Evolutionary conservation across 225 moss, liverwort and hornwort genomes (phyloP).

Genomic region (Anthoceros angustus): DNA sequence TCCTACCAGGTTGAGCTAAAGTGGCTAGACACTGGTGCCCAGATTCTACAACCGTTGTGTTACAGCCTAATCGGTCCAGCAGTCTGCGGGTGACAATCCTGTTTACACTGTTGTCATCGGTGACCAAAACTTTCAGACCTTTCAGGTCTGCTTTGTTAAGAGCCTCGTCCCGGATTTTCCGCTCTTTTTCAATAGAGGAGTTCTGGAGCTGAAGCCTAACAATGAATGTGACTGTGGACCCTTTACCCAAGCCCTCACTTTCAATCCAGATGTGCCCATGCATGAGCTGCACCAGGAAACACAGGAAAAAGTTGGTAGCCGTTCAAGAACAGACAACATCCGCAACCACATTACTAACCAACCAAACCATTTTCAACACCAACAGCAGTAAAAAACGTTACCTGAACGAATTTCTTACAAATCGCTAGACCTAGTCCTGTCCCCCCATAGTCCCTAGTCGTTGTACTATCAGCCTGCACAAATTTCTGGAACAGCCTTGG

Average conservation of each 20-base stretch:
- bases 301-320: neutral
- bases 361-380: neutral
- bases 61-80: conserved; percentile 32
- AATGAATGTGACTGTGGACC: conserved; percentile 37
- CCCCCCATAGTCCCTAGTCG: conserved; percentile 89
- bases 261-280: conserved; percentile 51
- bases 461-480: conserved; percentile 88
- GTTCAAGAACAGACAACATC: neutral
- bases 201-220: conserved; percentile 41
- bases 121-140: conserved; percentile 44
- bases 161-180: conserved; percentile 29
- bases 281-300: conserved; percentile 38
- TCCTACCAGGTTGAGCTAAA: conserved; percentile 32
- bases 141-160: conserved; percentile 29
- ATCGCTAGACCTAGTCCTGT: conserved; percentile 92
- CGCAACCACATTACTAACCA: too few relatives aligned
- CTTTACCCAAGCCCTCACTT: conserved; percentile 39
- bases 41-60: conserved; percentile 40
- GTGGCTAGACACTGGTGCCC: conserved; percentile 34
- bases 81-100: conserved; percentile 43
- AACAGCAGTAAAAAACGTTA: conserved; percentile 6
- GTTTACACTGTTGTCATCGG: conserved; percentile 59
- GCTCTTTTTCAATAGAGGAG: conserved; percentile 38
- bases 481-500: conserved; percentile 90
- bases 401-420: conserved; percentile 95